Evolutionary conservation across 2,329 filamentous ascomycete species (phyloP).

Genomic region (Daldinia eschscholtzii): DNA sequence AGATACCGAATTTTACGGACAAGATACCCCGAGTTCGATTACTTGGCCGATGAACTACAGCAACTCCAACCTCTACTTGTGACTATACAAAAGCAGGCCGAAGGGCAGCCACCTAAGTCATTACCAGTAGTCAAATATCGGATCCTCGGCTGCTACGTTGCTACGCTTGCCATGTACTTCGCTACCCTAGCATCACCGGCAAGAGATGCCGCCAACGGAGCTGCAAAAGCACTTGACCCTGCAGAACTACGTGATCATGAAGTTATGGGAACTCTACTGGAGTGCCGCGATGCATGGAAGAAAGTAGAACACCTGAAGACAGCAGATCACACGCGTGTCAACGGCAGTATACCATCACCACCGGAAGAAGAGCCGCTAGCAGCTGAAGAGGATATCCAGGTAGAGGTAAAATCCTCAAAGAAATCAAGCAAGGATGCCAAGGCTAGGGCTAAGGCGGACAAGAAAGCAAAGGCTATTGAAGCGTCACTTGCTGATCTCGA

Average conservation of each 20-base stretch:
- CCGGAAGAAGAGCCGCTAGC: constrained; percentile 52
- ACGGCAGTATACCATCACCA: constrained; percentile 41
- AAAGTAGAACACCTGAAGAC: constrained; percentile 75
- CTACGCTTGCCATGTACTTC: constrained; percentile 92
- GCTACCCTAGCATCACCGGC: constrained; percentile 88
- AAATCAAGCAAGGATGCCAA: constrained; percentile 52
- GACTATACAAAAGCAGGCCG: constrained; percentile 69
- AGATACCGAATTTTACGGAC: constrained; percentile 79
- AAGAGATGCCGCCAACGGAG: constrained; percentile 66
- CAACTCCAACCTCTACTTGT: constrained; percentile 76
- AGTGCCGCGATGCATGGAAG: constrained; percentile 84
- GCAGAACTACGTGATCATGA: constrained; percentile 88
- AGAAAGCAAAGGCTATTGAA: constrained; percentile 72
- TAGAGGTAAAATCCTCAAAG: constrained; percentile 36
- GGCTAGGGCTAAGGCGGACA: constrained; percentile 56
- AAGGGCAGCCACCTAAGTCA: constrained; percentile 64
- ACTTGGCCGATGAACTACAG: constrained; percentile 82
- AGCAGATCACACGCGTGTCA: constrained; percentile 52
- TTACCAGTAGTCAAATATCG: constrained; percentile 80
- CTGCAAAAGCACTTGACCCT: constrained; percentile 74
- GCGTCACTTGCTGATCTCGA: constrained; percentile 78
- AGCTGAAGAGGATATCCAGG: constrained; percentile 54
- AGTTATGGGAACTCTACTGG: constrained; percentile 86
- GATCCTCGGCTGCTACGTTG: constrained; percentile 87
- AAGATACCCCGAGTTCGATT: constrained; percentile 93